Percentiles rank a stretch among this genome's conserved stretches.
phyloP scores from a whole-genome alignment of 495 filamentous ascomycete genomes.

The Umbilicaria muhlenbergii region DNA sequence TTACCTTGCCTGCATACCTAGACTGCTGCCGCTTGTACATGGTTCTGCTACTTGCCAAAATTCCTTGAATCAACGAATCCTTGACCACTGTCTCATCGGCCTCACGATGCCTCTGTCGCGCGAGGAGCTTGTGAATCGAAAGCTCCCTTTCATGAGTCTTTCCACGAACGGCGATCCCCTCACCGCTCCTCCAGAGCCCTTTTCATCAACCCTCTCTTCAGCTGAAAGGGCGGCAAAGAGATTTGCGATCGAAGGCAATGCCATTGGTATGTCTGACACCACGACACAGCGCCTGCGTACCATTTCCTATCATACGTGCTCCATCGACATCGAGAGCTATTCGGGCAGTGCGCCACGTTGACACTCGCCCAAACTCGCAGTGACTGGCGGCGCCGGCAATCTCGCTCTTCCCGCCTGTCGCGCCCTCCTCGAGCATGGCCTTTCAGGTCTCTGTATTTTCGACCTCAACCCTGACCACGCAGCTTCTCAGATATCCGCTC shows the following conservation, averaged over 20 bases:
- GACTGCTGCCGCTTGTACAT: too few species aligned
- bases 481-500: constrained; percentile 20
- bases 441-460: constrained; percentile 42
- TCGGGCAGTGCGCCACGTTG: background rate
- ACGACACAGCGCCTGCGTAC: background rate
- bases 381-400: constrained; percentile 58
- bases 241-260: constrained; percentile 48
- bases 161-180: too few species aligned
- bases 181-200: constrained; percentile 29
- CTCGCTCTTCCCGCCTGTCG: constrained; percentile 41
- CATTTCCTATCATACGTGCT: background rate
- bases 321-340: too few species aligned
- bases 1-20: too few species aligned
- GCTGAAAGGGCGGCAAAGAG: constrained; percentile 34
- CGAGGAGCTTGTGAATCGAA: too few species aligned
- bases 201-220: constrained; percentile 25
- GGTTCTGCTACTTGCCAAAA: too few species aligned
- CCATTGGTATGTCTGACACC: constrained; percentile 24
- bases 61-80: too few species aligned
- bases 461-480: constrained; percentile 37
- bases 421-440: constrained; percentile 59
- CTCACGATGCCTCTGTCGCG: too few species aligned
- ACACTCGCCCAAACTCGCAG: constrained; percentile 12
- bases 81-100: too few species aligned
- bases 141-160: too few species aligned